Conservation (phyloP, 768 basidiomycete species). For the Pleurotus salmoneostramineus region DNA sequence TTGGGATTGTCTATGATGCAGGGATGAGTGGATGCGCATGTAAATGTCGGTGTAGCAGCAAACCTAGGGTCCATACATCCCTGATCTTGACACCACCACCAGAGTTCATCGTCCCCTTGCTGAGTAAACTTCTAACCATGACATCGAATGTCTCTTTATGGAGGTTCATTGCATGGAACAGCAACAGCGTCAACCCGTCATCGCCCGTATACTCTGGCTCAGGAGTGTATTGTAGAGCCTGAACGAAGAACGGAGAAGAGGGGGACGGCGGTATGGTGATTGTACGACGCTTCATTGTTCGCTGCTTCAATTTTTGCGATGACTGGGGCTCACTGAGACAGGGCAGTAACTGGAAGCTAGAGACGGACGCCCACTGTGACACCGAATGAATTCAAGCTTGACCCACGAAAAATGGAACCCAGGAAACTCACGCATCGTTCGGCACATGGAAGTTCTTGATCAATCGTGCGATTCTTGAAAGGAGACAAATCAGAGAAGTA, state of each 20-base stretch:
- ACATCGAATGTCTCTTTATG: slow-evolving; percentile 14
- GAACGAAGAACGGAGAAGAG: slow-evolving; percentile 10
- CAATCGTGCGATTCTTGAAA: too few species aligned
- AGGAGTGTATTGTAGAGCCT: slow-evolving; percentile 12
- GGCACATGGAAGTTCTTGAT: too few species aligned
- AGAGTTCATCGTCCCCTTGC: background rate
- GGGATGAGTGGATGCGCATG: background rate
- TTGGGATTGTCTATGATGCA: slow-evolving; percentile 9
- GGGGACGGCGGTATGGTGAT: slow-evolving; percentile 3
- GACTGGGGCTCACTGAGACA: too few species aligned
- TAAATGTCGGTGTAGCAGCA: background rate
- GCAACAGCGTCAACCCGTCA: slow-evolving; percentile 11
- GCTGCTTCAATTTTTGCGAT: too few species aligned
- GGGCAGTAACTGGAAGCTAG: too few species aligned
- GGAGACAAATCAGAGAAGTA: too few species aligned
- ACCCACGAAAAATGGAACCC: too few species aligned
- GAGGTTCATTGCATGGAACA: slow-evolving; percentile 13
- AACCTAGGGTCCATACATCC: slow-evolving; percentile 9
- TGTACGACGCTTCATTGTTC: background rate
- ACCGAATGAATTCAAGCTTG: background rate
- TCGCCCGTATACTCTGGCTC: slow-evolving; percentile 5
- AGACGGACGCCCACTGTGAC: background rate
- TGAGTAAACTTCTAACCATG: slow-evolving; percentile 7
- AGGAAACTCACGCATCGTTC: too few species aligned
- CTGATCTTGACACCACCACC: background rate